Conservation (phyloP, 2,329 filamentous ascomycete genomes). For the Parafenestella ontariensis region DNA sequence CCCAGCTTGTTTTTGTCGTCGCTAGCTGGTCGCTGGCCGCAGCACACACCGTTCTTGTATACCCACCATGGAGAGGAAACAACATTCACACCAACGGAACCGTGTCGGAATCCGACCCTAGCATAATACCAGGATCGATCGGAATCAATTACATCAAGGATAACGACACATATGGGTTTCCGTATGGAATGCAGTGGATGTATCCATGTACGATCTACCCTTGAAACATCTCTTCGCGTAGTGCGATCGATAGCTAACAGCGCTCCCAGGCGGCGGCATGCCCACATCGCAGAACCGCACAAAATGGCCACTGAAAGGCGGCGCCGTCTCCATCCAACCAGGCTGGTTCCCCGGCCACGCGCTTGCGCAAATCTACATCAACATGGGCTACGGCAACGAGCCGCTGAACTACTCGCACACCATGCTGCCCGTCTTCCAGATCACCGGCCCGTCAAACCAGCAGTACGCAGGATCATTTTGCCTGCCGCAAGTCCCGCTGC, state of each 20-base stretch:
- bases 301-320: conserved; percentile 87
- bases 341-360: conserved; percentile 94
- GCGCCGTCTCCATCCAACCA: conserved; percentile 87
- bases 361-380: conserved; percentile 85
- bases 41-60: conserved; percentile 84
- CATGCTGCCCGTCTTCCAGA: conserved; percentile 82
- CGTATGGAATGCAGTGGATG: conserved; percentile 93
- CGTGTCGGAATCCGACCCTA: conserved; percentile 47
- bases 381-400: conserved; percentile 83
- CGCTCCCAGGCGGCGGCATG: conserved; percentile 78
- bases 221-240: not conserved
- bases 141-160: conserved; percentile 56
- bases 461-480: conserved; percentile 91
- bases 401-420: conserved; percentile 87
- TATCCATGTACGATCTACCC: conserved; percentile 80
- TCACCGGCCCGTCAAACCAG: conserved; percentile 79
- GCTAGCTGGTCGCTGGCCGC: conserved; percentile 55
- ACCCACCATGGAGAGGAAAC: conserved; percentile 86
- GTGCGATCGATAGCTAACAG: conserved; percentile 13
- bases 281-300: conserved; percentile 80
- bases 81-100: conserved; percentile 80
- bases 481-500: conserved; percentile 86
- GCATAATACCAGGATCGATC: conserved; percentile 50
- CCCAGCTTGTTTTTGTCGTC: conserved; percentile 40
- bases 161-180: conserved; percentile 63